Conservation (phyloP, 2,329 filamentous ascomycete genomes). For the Apiospora koreana region DNA sequence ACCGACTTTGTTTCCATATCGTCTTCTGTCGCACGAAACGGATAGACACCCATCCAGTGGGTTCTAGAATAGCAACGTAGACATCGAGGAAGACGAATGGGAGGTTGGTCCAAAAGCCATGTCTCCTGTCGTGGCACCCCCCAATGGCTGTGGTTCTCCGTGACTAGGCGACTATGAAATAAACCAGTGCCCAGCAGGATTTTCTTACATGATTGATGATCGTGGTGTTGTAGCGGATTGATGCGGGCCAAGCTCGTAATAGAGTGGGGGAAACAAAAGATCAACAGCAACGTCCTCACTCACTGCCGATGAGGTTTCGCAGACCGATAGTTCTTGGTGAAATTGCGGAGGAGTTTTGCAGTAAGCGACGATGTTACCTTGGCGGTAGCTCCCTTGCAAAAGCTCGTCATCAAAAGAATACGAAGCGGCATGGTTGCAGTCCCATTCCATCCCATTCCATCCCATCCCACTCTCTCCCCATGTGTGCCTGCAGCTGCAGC, state of each 20-base stretch:
- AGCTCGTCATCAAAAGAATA: slow-evolving; percentile 4
- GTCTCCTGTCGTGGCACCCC: not conserved
- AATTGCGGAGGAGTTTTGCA: slow-evolving; percentile 27
- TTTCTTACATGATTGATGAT: not conserved
- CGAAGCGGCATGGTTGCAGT: slow-evolving; percentile 2
- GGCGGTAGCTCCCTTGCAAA: not conserved
- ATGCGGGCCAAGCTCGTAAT: not conserved
- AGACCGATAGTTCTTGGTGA: slow-evolving; percentile 18
- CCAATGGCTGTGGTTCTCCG: not conserved
- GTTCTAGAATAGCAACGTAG: not conserved
- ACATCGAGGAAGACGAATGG: not conserved
- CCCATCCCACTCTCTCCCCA: not conserved
- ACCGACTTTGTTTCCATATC: not conserved
- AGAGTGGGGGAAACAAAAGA: slow-evolving; percentile 11
- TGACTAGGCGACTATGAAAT: not conserved
- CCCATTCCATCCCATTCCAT: not conserved
- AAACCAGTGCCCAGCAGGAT: not conserved
- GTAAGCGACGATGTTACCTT: slow-evolving; percentile 25
- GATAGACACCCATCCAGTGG: not conserved
- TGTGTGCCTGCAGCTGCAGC: not conserved
- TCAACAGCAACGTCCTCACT: not conserved
- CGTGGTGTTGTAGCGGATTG: not conserved
- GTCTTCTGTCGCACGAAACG: not conserved
- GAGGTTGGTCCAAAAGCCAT: not conserved
- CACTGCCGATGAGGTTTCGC: slow-evolving; percentile 2